Evolutionary conservation across 768 basidiomycete species (phyloP), one percentile per base, ranked within the genome.

Genomic region (Amanita inopinata): DNA sequence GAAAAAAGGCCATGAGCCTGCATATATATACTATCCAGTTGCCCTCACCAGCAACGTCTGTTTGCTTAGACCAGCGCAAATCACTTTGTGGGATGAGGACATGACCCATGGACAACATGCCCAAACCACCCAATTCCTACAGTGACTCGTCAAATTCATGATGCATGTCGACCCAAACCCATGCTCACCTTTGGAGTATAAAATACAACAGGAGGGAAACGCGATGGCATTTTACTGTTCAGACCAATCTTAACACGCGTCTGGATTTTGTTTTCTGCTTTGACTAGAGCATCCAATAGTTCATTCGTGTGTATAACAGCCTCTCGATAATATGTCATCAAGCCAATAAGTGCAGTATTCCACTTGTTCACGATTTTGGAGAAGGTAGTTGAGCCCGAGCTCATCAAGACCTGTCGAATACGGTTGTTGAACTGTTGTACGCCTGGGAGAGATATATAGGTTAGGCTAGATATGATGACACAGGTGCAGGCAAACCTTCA

Each of bases 71-170:
- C 92, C 92, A 98, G 44, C 94, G 76, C 23, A 98, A 74, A 56
- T 98, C 96, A 54, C 90, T 93, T 58, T 98, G 94, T 31, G 96
- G 96, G 46, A 99, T 98, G 38, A 99, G 72, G 38, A 99, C 93
- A 61, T 97, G 96, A 9, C 94, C 94, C 96, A 99, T 99, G 2
- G 92, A 97, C 55, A 99, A 69, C 96, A 97, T 97, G 40, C 96
- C 96, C 33, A 98, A 78, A 60, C 94, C 96, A 59, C 94, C 96
- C 23, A 98, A 67, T 71, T 98, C 96, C n/a, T n/a, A n/a, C n/a
- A n/a, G n/a, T n/a, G n/a, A n/a, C n/a, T n/a, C n/a, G n/a, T n/a
- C n/a, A n/a, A n/a, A n/a, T n/a, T n/a, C n/a, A n/a, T n/a, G n/a
- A n/a, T n/a, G n/a, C n/a, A n/a, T n/a, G n/a, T n/a, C n/a, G n/a